Evolutionary conservation across 2,329 filamentous ascomycete species (phyloP), one percentile per base, ranked within the genome.

Genomic region (Ophiostoma angusticollis): DNA sequence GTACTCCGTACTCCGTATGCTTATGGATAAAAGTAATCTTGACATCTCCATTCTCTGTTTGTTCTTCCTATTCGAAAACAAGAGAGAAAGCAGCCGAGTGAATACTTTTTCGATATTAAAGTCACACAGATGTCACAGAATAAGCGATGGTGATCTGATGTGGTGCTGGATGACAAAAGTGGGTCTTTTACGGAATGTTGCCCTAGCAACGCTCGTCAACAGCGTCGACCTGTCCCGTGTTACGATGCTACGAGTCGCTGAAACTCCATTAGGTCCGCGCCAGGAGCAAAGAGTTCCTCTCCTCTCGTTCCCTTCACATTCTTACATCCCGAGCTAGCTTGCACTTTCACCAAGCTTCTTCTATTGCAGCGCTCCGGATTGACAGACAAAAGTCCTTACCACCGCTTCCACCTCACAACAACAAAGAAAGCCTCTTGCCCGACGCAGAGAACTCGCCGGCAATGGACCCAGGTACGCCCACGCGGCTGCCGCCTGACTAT

Each of bases 401-500:
- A 34, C 4, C 28, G 12, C 16, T 18, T n/a, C n/a, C 30, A 29
- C 14, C 14, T 13, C 19, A 22, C 13, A 37, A 38, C 23, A 24
- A 18, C 14, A 18, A 31, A 19, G 21, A 13, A 30, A n/a, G n/a
- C n/a, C n/a, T n/a, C 23, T 18, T 25, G 14, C 29, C 35, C 9
- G 16, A 19, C 23, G 23, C 18, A n/a, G 17, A 18, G 7, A 35
- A 35, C 21, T 11, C 24, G 19, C n/a, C n/a, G n/a, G n/a, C 25
- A 38, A 74, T 73, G 69, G 66, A 70, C 50, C 59, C 65, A 51
- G 65, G 60, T 50, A 65, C 63, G 49, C 67, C 68, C 31, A 62
- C 64, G 24, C 60, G 65, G 43, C n/a, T n/a, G n/a, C 72, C 74
- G 32, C 50, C 53, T 23, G 70, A 73, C 46, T 79, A 78, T 51